Evolutionary conservation across 108 stramenopile genomes (phyloP).

Genomic region (Nitzschia putrida): DNA sequence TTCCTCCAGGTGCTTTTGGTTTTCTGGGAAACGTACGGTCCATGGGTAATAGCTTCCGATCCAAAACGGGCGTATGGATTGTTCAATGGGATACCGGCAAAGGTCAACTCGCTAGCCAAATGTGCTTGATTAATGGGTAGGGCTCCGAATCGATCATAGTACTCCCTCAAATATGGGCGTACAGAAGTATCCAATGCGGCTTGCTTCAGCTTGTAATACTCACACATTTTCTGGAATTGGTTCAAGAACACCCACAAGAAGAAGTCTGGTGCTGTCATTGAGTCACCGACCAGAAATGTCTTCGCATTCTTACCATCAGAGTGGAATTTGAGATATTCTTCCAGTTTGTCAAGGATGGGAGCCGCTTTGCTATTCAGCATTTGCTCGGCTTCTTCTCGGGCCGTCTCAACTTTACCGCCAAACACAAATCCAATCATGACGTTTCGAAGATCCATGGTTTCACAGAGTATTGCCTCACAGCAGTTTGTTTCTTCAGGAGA

Average conservation of each 20-base stretch:
- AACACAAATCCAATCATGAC: slow-evolving; percentile 37
- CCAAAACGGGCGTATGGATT: slow-evolving; percentile 40
- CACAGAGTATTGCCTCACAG: slow-evolving; percentile 40
- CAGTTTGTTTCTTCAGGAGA: neutral
- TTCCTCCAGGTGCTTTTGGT: neutral
- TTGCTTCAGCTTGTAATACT: neutral
- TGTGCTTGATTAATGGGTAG: slow-evolving; percentile 20
- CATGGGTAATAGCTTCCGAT: slow-evolving; percentile 2
- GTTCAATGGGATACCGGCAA: slow-evolving; percentile 31
- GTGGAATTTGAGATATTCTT: slow-evolving; percentile 12
- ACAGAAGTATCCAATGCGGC: neutral
- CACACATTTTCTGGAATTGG: slow-evolving; percentile 29
- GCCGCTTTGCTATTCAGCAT: slow-evolving; percentile 3
- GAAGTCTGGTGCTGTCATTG: slow-evolving; percentile 43
- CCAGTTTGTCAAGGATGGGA: slow-evolving; percentile 25
- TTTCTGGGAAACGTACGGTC: neutral
- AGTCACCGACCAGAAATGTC: slow-evolving; percentile 20
- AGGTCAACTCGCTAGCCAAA: slow-evolving; percentile 10
- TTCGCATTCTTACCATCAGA: neutral
- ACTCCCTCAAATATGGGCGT: slow-evolving; percentile 1
- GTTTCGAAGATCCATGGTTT: slow-evolving; percentile 42
- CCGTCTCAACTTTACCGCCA: neutral
- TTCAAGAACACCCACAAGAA: slow-evolving; percentile 44
- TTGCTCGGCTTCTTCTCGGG: slow-evolving; percentile 2
- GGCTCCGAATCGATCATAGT: neutral